Evolutionary conservation across 768 basidiomycete genomes (phyloP), one percentile per base, ranked within the genome.

Genomic region (Termitomyces eurrhizus): DNA sequence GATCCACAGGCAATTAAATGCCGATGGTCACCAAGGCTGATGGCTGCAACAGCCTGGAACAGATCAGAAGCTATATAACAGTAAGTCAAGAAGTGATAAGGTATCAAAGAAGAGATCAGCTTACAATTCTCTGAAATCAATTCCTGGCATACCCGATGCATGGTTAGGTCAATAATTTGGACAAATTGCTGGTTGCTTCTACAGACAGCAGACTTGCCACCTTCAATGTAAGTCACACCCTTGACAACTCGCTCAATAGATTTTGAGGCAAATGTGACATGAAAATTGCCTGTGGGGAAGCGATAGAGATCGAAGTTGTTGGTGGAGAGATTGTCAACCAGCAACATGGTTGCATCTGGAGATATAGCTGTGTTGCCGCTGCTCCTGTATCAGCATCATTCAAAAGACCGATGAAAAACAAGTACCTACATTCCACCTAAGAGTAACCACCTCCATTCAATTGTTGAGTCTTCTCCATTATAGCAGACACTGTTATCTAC

Each of bases 321-420:
- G 18, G 51, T 59, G 4, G 63, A 51, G 11, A 64, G 48, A 41
- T 64, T 64, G 53, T 62, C 57, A 9, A 64, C 45, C 2, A 62
- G 48, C 33, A 64, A 24, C 13, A 36, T 51, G 2, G 24, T 61
- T 48, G 54, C 57, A 39, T 62, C 57, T 2, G 60, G 53, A 26
- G 57, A 64, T 36, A 64, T 57, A 42, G 41, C 50, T 6, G 57
- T 57, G 37, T 58, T 52, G 9, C 60, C 60, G n/a, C 63, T 64
- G 42, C 42, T n/a, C 7, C 42, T 44, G 7, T 18, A 44, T 7
- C 1, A 44, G 42, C 8, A n/a, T 44, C 21, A 21, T 21, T 21
- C 21, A 21, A 21, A 21, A 21, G 21, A 21, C 21, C 21, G 21
- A 21, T 44, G 18, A 44, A 3, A 44, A 18, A 6, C 42, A 44